Conservation (phyloP, 352 stramenopile species). For the Elongisporangium anandrum region DNA sequence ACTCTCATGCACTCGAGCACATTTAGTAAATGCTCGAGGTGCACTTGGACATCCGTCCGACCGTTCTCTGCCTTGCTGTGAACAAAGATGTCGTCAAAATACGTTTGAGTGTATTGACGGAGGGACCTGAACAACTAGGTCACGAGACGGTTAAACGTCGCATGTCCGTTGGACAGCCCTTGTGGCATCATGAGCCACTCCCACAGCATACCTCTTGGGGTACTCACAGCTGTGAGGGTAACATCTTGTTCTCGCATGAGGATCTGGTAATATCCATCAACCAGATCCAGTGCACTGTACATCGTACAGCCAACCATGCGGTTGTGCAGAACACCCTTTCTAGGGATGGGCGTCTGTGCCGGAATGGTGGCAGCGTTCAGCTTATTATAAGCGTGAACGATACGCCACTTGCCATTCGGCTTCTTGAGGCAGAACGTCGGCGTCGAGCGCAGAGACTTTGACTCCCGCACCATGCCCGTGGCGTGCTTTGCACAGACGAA, state of each 20-base stretch:
- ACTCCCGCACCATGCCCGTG: slow-evolving; percentile 12
- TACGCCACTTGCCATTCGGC: slow-evolving; percentile 12
- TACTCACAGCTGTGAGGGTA: no score
- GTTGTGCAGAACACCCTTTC: no score
- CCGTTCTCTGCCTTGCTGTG: slow-evolving; percentile 10
- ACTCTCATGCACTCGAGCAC: slow-evolving; percentile 12
- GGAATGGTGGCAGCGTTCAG: slow-evolving; percentile 12
- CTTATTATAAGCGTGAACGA: slow-evolving; percentile 19
- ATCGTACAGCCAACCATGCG: no score
- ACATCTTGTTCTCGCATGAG: no score
- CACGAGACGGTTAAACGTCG: slow-evolving; percentile 22
- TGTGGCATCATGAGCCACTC: no score
- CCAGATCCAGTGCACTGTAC: no score
- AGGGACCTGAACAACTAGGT: slow-evolving; percentile 8
- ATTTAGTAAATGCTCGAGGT: slow-evolving; percentile 6
- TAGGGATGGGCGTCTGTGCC: slow-evolving; percentile 13
- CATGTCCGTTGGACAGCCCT: slow-evolving; percentile 9
- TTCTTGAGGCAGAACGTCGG: no score
- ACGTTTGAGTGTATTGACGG: slow-evolving; percentile 10
- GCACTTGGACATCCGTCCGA: slow-evolving; percentile 8
- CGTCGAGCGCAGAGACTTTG: no score
- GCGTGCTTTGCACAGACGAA: slow-evolving; percentile 10
- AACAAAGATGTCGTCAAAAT: slow-evolving; percentile 20
- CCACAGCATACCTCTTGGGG: no score
- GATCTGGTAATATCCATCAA: no score